A percentile compares a stretch with the other conserved stretches of the same genome.
phyloP scores from a whole-genome alignment of 2,329 filamentous ascomycete species.

The Diplodia mutila region DNA sequence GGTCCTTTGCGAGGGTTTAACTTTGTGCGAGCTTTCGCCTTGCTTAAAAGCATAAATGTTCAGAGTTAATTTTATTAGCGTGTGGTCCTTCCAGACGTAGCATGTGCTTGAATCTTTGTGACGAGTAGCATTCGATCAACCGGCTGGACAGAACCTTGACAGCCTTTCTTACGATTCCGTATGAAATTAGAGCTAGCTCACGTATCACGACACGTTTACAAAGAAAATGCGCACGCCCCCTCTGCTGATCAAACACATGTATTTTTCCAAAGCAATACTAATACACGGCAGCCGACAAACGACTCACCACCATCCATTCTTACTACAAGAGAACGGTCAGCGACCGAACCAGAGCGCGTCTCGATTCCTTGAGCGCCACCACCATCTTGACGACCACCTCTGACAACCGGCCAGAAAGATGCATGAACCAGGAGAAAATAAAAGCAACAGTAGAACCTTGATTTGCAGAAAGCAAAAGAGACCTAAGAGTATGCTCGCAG shows the following conservation, averaged over 20 bases:
- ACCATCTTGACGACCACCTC: not conserved
- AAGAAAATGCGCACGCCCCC: too few species aligned
- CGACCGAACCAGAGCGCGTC: not conserved
- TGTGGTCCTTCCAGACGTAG: too few species aligned
- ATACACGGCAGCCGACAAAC: constrained; percentile 16
- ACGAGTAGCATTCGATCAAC: too few species aligned
- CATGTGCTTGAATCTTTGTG: too few species aligned
- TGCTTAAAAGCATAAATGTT: not conserved
- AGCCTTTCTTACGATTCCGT: too few species aligned
- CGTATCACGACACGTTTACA: not conserved
- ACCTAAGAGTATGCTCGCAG: constrained; percentile 6
- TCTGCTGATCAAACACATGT: not conserved
- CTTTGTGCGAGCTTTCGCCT: not conserved
- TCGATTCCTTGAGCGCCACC: not conserved
- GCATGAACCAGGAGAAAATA: not conserved
- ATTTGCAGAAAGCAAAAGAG: not conserved
- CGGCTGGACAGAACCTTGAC: too few species aligned
- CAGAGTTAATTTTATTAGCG: not conserved
- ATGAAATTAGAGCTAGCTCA: not conserved
- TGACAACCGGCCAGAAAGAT: not conserved
- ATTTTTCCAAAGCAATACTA: constrained; percentile 4
- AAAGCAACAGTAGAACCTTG: not conserved
- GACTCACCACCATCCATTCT: not conserved
- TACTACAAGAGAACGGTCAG: not conserved
- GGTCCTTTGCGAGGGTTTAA: not conserved